A percentile compares a stretch with the other conserved stretches of the same genome.
Evolutionary conservation across 2,329 filamentous ascomycete genomes (phyloP).

Genomic region (Torrubiellomyces zombiae): DNA sequence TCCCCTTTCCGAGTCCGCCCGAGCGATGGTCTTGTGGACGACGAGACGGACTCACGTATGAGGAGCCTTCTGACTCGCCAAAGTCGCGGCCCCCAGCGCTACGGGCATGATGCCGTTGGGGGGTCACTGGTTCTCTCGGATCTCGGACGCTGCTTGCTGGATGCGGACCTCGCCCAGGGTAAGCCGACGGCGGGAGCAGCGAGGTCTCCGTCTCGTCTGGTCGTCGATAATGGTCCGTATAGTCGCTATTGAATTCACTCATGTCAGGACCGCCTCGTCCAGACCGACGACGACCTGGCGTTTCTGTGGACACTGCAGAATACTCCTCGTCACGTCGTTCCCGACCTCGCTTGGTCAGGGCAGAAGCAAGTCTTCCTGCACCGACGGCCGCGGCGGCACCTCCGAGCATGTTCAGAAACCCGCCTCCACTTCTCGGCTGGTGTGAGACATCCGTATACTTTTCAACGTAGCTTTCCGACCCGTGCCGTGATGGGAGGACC

Average conservation of each 20-base stretch:
- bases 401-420: conserved; percentile 44
- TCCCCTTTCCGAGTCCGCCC: conserved; percentile 37
- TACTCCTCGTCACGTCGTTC: conserved; percentile 40
- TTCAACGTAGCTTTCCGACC: conserved; percentile 44
- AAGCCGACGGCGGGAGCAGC: conserved; percentile 28
- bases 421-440: conserved; percentile 25
- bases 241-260: conserved; percentile 37
- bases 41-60: conserved; percentile 45
- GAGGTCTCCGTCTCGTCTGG: conserved; percentile 19
- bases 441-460: conserved; percentile 51
- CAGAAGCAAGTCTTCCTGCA: conserved; percentile 43
- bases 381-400: conserved; percentile 45
- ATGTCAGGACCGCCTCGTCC: conserved; percentile 20
- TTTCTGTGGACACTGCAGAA: conserved; percentile 45
- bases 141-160: conserved; percentile 27
- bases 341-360: conserved; percentile 36
- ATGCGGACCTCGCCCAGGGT: conserved; percentile 26
- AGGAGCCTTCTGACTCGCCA: conserved; percentile 41
- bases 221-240: conserved; percentile 17
- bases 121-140: conserved; percentile 26
- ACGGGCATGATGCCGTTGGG: conserved; percentile 29
- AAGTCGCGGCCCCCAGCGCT: conserved; percentile 25
- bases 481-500: conserved; percentile 33
- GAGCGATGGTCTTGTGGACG: conserved; percentile 27
- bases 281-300: conserved; percentile 31